phyloP scores from a whole-genome alignment of 495 filamentous ascomycete genomes.

The Lentithecium fluviatile region DNA sequence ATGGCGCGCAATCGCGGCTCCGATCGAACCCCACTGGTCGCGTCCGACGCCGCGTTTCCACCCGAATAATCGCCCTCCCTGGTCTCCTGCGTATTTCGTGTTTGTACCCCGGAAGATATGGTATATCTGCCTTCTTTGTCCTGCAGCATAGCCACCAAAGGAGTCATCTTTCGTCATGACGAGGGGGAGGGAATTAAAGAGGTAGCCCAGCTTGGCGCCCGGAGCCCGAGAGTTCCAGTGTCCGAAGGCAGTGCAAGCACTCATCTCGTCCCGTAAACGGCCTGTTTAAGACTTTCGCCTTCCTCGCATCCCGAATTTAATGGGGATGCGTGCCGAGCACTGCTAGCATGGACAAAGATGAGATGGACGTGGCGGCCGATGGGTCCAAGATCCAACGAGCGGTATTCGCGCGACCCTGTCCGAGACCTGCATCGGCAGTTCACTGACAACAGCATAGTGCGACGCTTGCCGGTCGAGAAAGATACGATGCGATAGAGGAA shows the following conservation, averaged over 20 bases:
- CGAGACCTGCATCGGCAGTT: too few relatives aligned
- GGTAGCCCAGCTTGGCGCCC: not conserved
- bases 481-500: slow-evolving; percentile 50
- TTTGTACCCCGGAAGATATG: too few relatives aligned
- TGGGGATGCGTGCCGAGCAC: not conserved
- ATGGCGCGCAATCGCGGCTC: too few relatives aligned
- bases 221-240: slow-evolving; percentile 15
- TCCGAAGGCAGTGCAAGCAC: slow-evolving; percentile 1
- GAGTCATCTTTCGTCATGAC: too few relatives aligned
- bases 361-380: slow-evolving; percentile 20
- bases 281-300: not conserved
- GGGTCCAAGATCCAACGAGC: slow-evolving; percentile 20
- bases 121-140: too few relatives aligned
- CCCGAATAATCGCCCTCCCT: too few relatives aligned
- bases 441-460: slow-evolving; percentile 17
- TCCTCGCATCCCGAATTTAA: slow-evolving; percentile 14
- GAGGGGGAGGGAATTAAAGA: too few relatives aligned
- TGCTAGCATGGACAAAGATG: slow-evolving; percentile 23
- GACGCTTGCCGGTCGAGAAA: slow-evolving; percentile 32
- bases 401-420: not conserved
- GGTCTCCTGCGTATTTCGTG: too few relatives aligned
- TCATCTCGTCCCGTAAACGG: not conserved
- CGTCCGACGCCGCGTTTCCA: too few relatives aligned
- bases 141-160: too few relatives aligned
- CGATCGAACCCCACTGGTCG: too few relatives aligned